phyloP scores from a whole-genome alignment of 352 stramenopile genomes.

The Globisporangium megalacanthum region DNA sequence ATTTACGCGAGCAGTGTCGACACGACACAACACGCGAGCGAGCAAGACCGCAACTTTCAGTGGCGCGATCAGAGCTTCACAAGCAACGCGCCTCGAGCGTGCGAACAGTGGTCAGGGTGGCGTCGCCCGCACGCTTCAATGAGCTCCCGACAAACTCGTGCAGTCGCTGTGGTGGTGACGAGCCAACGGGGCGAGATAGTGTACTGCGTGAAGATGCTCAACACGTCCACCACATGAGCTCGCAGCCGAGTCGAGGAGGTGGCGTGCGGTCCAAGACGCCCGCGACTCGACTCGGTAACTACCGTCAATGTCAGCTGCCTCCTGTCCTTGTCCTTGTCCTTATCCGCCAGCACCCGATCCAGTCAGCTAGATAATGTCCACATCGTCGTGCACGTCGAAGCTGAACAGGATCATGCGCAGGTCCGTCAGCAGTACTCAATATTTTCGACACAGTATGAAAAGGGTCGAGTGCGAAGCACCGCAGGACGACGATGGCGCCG shows the following conservation, averaged over 20 bases:
- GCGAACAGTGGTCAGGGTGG: not conserved
- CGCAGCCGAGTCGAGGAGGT: not conserved
- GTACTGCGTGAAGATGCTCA: not conserved
- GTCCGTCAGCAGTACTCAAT: not conserved
- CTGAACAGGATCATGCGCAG: not conserved
- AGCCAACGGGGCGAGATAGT: not conserved
- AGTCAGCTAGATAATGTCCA: not conserved
- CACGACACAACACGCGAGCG: too few species aligned
- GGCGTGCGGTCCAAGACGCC: not conserved
- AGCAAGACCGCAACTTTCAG: too few species aligned
- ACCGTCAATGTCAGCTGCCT: not conserved
- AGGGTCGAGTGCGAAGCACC: constrained; percentile 61
- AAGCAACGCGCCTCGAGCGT: not conserved
- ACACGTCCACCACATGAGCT: not conserved
- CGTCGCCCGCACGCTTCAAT: not conserved
- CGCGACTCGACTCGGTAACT: not conserved
- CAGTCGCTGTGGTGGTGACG: not conserved
- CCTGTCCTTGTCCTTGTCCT: too few species aligned
- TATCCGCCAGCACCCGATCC: too few species aligned
- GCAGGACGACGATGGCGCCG: constrained; percentile 9
- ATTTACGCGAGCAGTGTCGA: too few species aligned
- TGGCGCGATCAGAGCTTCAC: not conserved
- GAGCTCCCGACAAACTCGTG: not conserved
- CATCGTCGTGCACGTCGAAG: not conserved
- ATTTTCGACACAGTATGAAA: not conserved